Base-by-base conservation (phyloP, 345 rosid species). In the Eucalyptus pauciflora region DNA sequence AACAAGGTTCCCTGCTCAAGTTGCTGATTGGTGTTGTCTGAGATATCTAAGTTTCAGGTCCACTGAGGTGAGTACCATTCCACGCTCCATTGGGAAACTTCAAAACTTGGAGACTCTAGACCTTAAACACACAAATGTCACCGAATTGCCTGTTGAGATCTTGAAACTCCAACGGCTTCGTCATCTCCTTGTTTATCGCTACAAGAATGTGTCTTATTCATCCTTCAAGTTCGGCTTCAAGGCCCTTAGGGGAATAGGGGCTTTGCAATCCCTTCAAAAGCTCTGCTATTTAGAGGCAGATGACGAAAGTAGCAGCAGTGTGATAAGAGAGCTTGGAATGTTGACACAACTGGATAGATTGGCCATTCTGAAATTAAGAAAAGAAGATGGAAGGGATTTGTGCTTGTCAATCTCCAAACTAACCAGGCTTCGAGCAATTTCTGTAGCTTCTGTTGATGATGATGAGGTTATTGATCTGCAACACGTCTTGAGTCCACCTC, bases 71-170 rank as follows among this genome's bases (percentile, higher is more conserved):
- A 87, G 87, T n/a, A 54, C n/a, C 3, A 83, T 93, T 86, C 95
- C 95, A 17, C 85, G 67, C 25, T 88, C 87, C 7, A 92, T 93
- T 9, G 89, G 89, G 79, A 92, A 90, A 91, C 93, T 93, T 60
- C 91, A 69, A 31, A 91, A 92, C 88, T 90, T 93, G 9, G 94
- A 92, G 91, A 93, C 93, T 7, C 56, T 93, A 52, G 94, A 93
- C 87, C 92, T 93, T 76, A 93, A 92, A 46, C 94, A 92, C 4
- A 69, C 94, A 46, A 50, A 87, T 54, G 92, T 92, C 83, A 91
- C 92, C 2, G 89, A 88, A 62, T 86, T 93, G 88, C 95, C 95
- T 2, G 87, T 86, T 49, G 92, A 91, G 88, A 87, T 93, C 29
- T 52, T 90, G 62, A 91, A 91, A 90, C 93, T 93, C n/a, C 85